These are phyloP conservation scores for Breviolum minutum DNA, from an alignment of 73 alveolate species.

Conservation along the genomic window DNA sequence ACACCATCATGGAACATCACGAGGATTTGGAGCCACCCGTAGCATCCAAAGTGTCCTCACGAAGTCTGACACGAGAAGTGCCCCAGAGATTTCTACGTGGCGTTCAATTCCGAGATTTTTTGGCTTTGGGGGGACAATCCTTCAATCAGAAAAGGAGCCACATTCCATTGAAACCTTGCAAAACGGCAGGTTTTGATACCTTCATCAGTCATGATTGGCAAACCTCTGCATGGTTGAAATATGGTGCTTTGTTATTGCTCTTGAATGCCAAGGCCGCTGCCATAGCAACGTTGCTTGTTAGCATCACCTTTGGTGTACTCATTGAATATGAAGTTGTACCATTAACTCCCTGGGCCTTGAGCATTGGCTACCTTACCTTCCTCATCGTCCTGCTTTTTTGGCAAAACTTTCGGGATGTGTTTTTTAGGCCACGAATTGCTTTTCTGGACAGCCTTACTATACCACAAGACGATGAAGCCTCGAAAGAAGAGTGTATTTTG, in stretches of 20 bases:
- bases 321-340: neutral
- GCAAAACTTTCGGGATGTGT: neutral
- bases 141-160: neutral
- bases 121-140: neutral
- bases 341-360: neutral
- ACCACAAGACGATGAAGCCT: neutral
- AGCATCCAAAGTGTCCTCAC: neutral
- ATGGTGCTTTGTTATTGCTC: neutral
- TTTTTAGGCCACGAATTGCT: neutral
- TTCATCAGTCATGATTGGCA: constrained; percentile 52
- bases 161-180: neutral
- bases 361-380: neutral
- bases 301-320: neutral
- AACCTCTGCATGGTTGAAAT: constrained; percentile 11
- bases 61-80: neutral
- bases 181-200: neutral
- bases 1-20: neutral
- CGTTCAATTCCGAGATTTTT: neutral
- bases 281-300: neutral
- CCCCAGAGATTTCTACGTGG: neutral
- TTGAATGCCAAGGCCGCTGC: constrained; percentile 17
- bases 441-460: constrained; percentile 18
- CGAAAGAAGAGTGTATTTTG: constrained; percentile 22
- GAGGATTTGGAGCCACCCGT: neutral
- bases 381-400: constrained; percentile 12